phyloP scores from a whole-genome alignment of 805 yeast species.

The Wickerhamomyces canadensis region DNA sequence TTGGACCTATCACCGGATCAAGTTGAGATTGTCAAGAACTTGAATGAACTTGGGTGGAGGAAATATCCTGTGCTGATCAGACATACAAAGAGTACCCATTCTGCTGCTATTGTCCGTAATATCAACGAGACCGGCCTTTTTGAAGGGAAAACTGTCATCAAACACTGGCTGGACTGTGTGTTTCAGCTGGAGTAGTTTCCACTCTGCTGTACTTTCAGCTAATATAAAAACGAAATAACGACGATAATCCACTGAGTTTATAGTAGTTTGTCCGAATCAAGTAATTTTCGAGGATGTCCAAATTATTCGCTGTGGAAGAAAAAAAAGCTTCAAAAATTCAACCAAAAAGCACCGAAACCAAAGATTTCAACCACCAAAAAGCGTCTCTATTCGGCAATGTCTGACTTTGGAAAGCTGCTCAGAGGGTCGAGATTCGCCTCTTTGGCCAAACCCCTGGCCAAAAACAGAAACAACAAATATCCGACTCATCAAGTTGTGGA shows the following conservation, averaged over 20 bases:
- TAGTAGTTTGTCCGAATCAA: no score
- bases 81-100: conserved; percentile 64
- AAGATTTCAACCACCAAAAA: not conserved
- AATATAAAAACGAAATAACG: no score
- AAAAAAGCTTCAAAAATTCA: not conserved
- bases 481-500: conserved; percentile 75
- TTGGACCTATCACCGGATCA: conserved; percentile 40
- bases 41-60: conserved; percentile 60
- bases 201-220: no score
- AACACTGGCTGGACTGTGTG: conserved; percentile 53
- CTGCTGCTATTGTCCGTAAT: conserved; percentile 73
- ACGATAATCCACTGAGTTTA: no score
- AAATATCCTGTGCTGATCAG: conserved; percentile 69
- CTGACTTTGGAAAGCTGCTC: conserved; percentile 24
- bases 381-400: conserved; percentile 12
- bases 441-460: conserved; percentile 24
- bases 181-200: conserved; percentile 25
- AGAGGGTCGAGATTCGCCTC: conserved; percentile 30
- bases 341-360: not conserved
- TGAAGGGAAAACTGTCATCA: conserved; percentile 66
- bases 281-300: no score
- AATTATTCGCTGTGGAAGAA: not conserved
- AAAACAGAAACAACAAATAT: conserved; percentile 9
- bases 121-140: conserved; percentile 44
- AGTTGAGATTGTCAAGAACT: conserved; percentile 42